phyloP scores from a whole-genome alignment of 306 rosid species.

The Cicer cuneatum region DNA sequence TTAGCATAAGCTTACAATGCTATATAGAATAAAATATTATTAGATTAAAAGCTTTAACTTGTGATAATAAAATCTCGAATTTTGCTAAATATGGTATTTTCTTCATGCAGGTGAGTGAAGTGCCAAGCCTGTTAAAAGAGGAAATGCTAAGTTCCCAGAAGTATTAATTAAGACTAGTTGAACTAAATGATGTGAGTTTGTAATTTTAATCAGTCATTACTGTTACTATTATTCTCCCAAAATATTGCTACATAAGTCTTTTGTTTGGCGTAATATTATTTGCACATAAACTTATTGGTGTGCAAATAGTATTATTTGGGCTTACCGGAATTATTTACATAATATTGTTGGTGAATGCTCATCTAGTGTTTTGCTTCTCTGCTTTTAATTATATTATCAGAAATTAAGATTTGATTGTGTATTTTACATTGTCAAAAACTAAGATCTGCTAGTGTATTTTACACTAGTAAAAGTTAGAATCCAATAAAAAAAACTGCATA shows the following conservation, averaged over 20 bases:
- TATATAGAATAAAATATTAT: no score
- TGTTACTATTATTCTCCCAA: neutral
- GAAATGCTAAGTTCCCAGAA: neutral
- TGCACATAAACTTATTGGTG: neutral
- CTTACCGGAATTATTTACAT: neutral
- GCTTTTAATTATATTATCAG: no score
- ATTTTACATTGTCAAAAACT: no score
- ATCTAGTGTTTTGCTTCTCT: no score
- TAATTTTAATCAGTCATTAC: neutral
- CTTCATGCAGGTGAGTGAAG: neutral
- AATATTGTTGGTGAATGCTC: no score
- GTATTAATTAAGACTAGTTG: neutral
- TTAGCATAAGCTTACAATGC: no score
- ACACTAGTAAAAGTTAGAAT: no score
- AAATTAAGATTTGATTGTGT: no score
- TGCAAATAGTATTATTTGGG: neutral
- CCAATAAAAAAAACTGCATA: no score
- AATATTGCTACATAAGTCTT: neutral
- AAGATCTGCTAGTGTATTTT: no score
- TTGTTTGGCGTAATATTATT: neutral
- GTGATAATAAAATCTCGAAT: neutral
- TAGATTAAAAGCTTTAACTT: neutral
- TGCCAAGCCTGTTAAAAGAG: neutral
- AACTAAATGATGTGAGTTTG: neutral
- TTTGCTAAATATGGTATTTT: neutral